These are phyloP conservation scores for Coemansia sp. DNA, from an alignment of 192 early-diverging fungal genomes.

Conservation along the genomic window DNA sequence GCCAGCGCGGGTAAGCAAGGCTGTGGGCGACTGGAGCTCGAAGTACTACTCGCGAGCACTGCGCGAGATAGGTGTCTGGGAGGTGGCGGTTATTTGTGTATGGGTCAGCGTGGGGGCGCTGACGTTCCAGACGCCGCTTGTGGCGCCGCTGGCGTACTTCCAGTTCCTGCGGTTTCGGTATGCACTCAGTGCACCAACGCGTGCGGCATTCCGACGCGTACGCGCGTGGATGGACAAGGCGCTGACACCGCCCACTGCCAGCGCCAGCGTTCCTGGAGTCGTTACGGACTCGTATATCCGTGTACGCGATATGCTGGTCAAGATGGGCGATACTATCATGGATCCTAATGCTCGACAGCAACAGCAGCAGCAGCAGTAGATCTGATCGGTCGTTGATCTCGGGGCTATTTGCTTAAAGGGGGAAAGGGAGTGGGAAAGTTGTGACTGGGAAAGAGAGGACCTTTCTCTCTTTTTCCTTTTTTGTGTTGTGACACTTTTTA, in stretches of 20 bases:
- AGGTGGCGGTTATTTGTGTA: conserved; percentile 43
- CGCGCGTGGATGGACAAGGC: conserved; percentile 20
- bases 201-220: conserved; percentile 41
- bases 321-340: conserved; percentile 34
- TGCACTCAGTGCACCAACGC: conserved; percentile 44
- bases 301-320: conserved; percentile 31
- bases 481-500: neutral
- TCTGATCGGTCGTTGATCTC: neutral
- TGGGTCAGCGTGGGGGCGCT: conserved; percentile 41
- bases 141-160: conserved; percentile 36
- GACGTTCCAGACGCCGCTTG: conserved; percentile 44
- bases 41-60: conserved; percentile 40
- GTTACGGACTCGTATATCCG: conserved; percentile 43
- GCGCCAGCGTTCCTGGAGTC: conserved; percentile 24
- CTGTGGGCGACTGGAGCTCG: conserved; percentile 41
- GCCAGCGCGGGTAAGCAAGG: conserved; percentile 31
- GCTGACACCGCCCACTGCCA: conserved; percentile 31
- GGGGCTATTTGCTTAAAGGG: no score
- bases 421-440: no score
- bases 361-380: conserved; percentile 32
- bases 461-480: neutral
- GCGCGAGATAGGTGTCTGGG: conserved; percentile 48
- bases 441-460: neutral
- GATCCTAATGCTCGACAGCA: conserved; percentile 28
- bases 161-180: conserved; percentile 50